Percentiles rank a stretch among this genome's conserved stretches.
Evolutionary conservation across 768 basidiomycete species (phyloP).

Genomic region (Agaricus sinodeliciosus): DNA sequence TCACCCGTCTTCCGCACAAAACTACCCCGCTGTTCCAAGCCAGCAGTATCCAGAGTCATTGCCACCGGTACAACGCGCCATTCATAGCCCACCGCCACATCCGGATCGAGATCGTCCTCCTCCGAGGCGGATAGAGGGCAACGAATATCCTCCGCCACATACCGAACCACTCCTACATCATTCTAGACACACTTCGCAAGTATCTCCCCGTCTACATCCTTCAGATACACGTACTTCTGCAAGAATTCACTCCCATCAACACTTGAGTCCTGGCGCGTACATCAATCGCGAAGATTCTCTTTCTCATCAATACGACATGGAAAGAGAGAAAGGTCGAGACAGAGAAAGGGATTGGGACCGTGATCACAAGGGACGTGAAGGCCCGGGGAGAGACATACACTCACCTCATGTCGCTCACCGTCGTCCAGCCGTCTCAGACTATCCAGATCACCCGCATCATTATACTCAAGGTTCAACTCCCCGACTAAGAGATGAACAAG

Average conservation of each 20-base stretch:
- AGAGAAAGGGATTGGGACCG: constrained; percentile 23
- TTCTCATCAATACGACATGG: constrained; percentile 38
- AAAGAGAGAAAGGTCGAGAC: constrained; percentile 31
- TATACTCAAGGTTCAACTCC: constrained; percentile 4
- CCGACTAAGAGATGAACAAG: constrained; percentile 30
- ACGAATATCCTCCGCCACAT: constrained; percentile 9
- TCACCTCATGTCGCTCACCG: constrained; percentile 37
- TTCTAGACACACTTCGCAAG: constrained; percentile 20
- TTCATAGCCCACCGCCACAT: constrained; percentile 42
- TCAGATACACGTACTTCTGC: constrained; percentile 19
- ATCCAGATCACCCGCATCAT: constrained; percentile 22
- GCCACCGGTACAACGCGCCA: constrained; percentile 36
- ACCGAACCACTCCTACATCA: constrained; percentile 12
- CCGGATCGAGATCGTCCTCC: constrained; percentile 35
- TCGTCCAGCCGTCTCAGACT: constrained; percentile 19
- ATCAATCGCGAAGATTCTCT: constrained; percentile 48
- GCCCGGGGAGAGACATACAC: constrained; percentile 22
- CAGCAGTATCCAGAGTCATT: constrained; percentile 44
- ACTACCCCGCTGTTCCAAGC: constrained; percentile 28
- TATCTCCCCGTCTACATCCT: constrained; percentile 16
- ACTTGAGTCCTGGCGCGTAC: constrained; percentile 55
- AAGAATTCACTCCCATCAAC: constrained; percentile 60
- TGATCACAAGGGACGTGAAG: constrained; percentile 18
- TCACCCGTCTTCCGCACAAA: constrained; percentile 32
- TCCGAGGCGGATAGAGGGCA: constrained; percentile 37